Evolutionary conservation across 331 rosid genomes (phyloP).

Genomic region (Ulmus americana): DNA sequence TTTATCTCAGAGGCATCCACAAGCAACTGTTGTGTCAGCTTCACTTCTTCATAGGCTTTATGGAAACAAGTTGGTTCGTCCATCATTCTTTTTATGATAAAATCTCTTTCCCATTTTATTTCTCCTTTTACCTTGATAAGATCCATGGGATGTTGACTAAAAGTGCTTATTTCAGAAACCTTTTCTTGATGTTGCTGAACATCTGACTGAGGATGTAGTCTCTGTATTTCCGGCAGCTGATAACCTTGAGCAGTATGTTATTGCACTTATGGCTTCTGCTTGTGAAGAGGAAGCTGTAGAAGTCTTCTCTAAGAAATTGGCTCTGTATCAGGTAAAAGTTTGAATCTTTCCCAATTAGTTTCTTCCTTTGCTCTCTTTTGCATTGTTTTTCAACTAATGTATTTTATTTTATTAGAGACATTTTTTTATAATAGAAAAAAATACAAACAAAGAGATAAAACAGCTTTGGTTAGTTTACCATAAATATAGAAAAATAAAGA

Average conservation of each 20-base stretch:
- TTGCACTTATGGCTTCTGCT: slow-evolving; percentile 58
- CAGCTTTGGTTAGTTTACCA: background rate
- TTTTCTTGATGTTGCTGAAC: slow-evolving; percentile 76
- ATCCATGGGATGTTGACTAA: slow-evolving; percentile 16
- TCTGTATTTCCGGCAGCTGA: slow-evolving; percentile 95
- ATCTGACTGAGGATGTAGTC: slow-evolving; percentile 83
- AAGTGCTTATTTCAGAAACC: slow-evolving; percentile 63
- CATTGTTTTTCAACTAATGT: background rate
- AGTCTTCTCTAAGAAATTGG: slow-evolving; percentile 60
- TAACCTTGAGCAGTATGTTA: slow-evolving; percentile 75
- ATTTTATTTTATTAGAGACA: background rate
- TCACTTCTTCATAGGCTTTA: slow-evolving; percentile 88
- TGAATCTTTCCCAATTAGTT: background rate
- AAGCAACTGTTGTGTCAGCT: slow-evolving; percentile 69
- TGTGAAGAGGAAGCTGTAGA: slow-evolving; percentile 75
- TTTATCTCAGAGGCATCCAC: slow-evolving; percentile 87
- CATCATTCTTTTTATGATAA: slow-evolving; percentile 14
- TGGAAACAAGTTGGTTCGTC: slow-evolving; percentile 81
- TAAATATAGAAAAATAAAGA: background rate
- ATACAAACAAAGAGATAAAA: background rate
- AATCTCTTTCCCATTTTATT: background rate
- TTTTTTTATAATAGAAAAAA: background rate
- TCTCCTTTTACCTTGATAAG: slow-evolving; percentile 13
- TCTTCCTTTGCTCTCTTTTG: background rate
- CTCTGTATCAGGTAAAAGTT: slow-evolving; percentile 64